Percentiles rank a stretch among this genome's conserved stretches.
phyloP scores from a whole-genome alignment of 164 flowering plant genomes.

The Amborella trichopoda region DNA sequence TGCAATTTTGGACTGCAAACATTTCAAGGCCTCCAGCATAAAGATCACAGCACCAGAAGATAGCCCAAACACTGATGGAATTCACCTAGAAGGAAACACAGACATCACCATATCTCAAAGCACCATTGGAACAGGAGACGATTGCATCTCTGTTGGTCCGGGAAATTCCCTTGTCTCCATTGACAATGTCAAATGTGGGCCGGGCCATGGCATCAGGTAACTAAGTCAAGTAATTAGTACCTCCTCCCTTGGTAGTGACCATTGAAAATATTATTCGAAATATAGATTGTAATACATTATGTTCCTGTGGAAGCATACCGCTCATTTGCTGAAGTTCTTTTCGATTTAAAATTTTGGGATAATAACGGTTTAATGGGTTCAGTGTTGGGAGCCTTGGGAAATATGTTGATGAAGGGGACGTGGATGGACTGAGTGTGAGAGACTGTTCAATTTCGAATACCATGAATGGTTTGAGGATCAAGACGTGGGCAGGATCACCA shows the following conservation, averaged over 20 bases:
- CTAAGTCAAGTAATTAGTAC: too few species aligned
- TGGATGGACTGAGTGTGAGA: constrained; percentile 14
- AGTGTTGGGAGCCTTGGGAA: constrained; percentile 36
- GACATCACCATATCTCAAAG: constrained; percentile 10
- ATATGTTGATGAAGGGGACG: constrained; percentile 19
- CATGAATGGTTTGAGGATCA: constrained; percentile 25
- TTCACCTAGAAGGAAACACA: constrained; percentile 20
- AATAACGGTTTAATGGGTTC: too few species aligned
- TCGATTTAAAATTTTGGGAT: too few species aligned
- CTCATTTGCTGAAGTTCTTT: too few species aligned
- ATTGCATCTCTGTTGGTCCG: constrained; percentile 28
- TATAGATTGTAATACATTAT: too few species aligned
- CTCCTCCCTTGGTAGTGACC: too few species aligned
- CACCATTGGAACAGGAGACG: constrained; percentile 31
- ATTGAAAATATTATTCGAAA: too few species aligned
- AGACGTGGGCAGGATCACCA: constrained; percentile 22
- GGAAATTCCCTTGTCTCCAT: constrained; percentile 20
- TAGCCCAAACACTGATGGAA: constrained; percentile 45
- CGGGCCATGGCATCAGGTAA: constrained; percentile 40
- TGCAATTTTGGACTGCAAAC: constrained; percentile 14
- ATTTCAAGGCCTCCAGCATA: constrained; percentile 11
- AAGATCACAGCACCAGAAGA: constrained; percentile 19
- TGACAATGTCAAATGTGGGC: constrained; percentile 24
- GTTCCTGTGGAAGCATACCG: too few species aligned
- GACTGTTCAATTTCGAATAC: constrained; percentile 24